Evolutionary conservation across 2,329 filamentous ascomycete species (phyloP), one percentile per base, ranked within the genome.

Genomic region (Phaeosphaeria sp.): DNA sequence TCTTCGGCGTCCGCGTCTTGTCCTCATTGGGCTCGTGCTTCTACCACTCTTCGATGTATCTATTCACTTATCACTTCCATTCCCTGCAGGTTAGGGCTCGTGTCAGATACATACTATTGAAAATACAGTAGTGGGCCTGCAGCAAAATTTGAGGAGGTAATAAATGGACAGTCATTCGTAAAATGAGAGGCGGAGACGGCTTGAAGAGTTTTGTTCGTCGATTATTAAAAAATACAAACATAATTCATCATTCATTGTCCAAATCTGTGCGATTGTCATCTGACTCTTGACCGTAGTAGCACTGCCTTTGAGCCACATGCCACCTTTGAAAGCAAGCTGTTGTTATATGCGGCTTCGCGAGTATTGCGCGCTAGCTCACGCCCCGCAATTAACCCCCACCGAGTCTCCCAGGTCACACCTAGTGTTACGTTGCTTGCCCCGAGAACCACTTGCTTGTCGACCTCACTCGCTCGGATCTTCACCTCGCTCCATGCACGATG

Each of bases 401-500:
- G 9, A 39, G 21, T 20, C 25, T 13, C 27, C 4, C 6, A 3
- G 6, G 9, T 36, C 13, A 15, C 30, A 36, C 30, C 30, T 13
- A 13, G 5, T 11, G 13, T 7, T 11, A 3, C 30, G 13, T 36
- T 13, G 13, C 30, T 36, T 36, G 30, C 30, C 6, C 30, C 30
- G 30, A 15, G 3, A 13, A 15, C 30, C 17, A 13, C 33, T 4
- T 33, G 6, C n/a, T 33, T 42, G 25, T 49, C 21, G 21, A 42
- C 36, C 42, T 10, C 46, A 49, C 42, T 39, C 15, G 13, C 33
- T 39, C 18, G 15, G 11, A 41, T 17, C n/a, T n/a, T 7, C 10
- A 22, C 9, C 11, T 22, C n/a, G 22, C n/a, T 18, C 22, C 30
- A n/a, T 25, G 9, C 41, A 57, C 51, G 36, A 80, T 80, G 78